phyloP scores from a whole-genome alignment of 768 basidiomycete genomes.

The Termitomyces sp. region DNA sequence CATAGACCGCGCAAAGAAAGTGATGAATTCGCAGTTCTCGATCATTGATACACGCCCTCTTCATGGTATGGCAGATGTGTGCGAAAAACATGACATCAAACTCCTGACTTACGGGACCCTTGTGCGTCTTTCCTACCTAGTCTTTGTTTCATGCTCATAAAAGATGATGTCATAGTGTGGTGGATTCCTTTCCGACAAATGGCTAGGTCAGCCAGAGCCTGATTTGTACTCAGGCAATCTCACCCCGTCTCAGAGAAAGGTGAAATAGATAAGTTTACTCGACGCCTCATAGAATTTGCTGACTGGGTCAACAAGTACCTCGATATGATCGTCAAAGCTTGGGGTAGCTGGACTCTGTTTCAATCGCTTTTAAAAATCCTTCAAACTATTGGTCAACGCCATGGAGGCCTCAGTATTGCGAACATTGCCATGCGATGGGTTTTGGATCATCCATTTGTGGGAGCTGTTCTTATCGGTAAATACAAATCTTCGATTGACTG shows the following conservation, averaged over 20 bases:
- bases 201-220: slow-evolving; percentile 63
- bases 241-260: slow-evolving; percentile 84
- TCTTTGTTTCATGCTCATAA: slow-evolving; percentile 2
- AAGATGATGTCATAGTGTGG: slow-evolving; percentile 53
- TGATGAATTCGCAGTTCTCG: slow-evolving; percentile 53
- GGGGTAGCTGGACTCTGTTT: slow-evolving; percentile 77
- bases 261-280: slow-evolving; percentile 16
- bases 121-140: slow-evolving; percentile 33
- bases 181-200: slow-evolving; percentile 74
- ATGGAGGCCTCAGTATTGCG: slow-evolving; percentile 61
- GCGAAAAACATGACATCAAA: slow-evolving; percentile 65
- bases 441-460: slow-evolving; percentile 70
- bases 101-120: slow-evolving; percentile 79
- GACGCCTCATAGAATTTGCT: slow-evolving; percentile 2
- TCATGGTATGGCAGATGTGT: slow-evolving; percentile 73
- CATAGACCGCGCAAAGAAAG: neutral
- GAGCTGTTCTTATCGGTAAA: slow-evolving; percentile 72
- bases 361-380: slow-evolving; percentile 57
- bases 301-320: slow-evolving; percentile 50
- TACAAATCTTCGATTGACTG: slow-evolving; percentile 12
- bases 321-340: slow-evolving; percentile 73
- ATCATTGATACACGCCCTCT: slow-evolving; percentile 74
- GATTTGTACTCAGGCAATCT: slow-evolving; percentile 62
- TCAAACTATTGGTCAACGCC: slow-evolving; percentile 58
- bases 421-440: slow-evolving; percentile 83